Percentiles rank a stretch among this genome's conserved stretches.
These are phyloP conservation scores for Phytophthora palmivora DNA, from an alignment of 352 stramenopile species.

Conservation along the genomic window DNA sequence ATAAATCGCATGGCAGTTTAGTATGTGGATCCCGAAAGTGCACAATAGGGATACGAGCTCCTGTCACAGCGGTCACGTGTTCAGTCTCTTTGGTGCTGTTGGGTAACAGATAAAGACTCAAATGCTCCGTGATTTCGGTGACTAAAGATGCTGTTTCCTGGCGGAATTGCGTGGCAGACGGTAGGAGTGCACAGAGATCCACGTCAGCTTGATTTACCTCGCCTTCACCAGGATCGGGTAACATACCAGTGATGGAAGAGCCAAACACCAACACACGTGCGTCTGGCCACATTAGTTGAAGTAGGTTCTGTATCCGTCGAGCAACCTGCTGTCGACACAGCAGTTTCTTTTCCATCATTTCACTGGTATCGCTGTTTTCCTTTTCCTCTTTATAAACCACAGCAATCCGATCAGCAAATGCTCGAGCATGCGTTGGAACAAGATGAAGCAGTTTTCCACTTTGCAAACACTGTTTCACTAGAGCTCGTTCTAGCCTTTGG, in stretches of 20 bases:
- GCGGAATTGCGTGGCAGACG: slow-evolving; percentile 53
- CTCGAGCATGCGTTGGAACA: slow-evolving; percentile 35
- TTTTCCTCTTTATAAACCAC: neutral
- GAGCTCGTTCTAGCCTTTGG: slow-evolving; percentile 46
- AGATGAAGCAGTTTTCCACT: slow-evolving; percentile 49
- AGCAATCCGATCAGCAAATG: slow-evolving; percentile 21
- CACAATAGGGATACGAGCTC: slow-evolving; percentile 77
- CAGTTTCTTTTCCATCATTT: slow-evolving; percentile 22
- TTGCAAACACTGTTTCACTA: slow-evolving; percentile 51
- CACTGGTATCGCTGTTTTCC: neutral
- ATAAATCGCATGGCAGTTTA: slow-evolving; percentile 68
- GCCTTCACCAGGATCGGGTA: slow-evolving; percentile 12
- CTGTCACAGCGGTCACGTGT: slow-evolving; percentile 31
- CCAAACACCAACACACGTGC: slow-evolving; percentile 71
- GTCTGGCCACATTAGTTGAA: slow-evolving; percentile 75
- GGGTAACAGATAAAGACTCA: slow-evolving; percentile 58
- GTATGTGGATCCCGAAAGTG: slow-evolving; percentile 55
- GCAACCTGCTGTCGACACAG: slow-evolving; percentile 44
- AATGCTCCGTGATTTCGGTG: slow-evolving; percentile 74
- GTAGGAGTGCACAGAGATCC: slow-evolving; percentile 77
- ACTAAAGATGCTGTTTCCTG: slow-evolving; percentile 60
- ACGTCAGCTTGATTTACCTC: slow-evolving; percentile 43
- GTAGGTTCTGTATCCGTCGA: slow-evolving; percentile 44
- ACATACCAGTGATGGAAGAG: slow-evolving; percentile 63
- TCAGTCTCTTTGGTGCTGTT: slow-evolving; percentile 18